phyloP scores from a whole-genome alignment of 108 stramenopile genomes.

The Cyclotella baltica region DNA sequence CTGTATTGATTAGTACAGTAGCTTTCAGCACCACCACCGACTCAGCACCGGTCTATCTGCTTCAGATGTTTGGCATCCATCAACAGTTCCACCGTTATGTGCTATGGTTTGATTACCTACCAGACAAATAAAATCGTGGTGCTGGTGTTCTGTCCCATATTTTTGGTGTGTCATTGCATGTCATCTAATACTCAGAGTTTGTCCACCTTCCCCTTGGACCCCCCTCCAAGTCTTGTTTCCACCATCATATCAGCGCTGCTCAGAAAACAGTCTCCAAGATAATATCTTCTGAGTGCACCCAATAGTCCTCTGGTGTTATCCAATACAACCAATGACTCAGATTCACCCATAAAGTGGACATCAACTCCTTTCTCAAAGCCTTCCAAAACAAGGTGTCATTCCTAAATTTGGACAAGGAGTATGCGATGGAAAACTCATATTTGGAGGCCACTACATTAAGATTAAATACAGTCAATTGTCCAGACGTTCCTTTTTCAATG shows the following conservation, averaged over 20 bases:
- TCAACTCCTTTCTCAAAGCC: conserved; percentile 31
- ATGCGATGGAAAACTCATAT: conserved; percentile 21
- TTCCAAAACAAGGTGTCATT: conserved; percentile 36
- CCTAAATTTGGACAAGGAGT: conserved; percentile 39
- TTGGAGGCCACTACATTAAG: conserved; percentile 13
- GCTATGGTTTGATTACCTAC: conserved; percentile 33
- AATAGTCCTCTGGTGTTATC: background rate
- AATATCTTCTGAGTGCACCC: conserved; percentile 36
- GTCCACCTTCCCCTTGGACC: conserved; percentile 17
- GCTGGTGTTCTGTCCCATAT: conserved; percentile 44
- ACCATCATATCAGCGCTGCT: conserved; percentile 30
- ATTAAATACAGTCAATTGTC: conserved; percentile 45
- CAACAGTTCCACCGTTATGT: conserved; percentile 29
- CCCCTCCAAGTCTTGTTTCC: conserved; percentile 27
- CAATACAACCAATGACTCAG: conserved; percentile 15
- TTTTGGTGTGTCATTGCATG: conserved; percentile 51
- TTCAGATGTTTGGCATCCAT: conserved; percentile 54
- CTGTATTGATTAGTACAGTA: too few species aligned
- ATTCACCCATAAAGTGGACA: conserved; percentile 24
- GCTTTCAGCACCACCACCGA: conserved; percentile 33
- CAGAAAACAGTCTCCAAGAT: conserved; percentile 30
- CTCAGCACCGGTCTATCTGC: conserved; percentile 52
- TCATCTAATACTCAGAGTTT: conserved; percentile 37
- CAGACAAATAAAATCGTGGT: conserved; percentile 25
- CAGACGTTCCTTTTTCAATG: conserved; percentile 42